Evolutionary conservation across 2,329 filamentous ascomycete genomes (phyloP).

Genomic region (Epichloe scottii): DNA sequence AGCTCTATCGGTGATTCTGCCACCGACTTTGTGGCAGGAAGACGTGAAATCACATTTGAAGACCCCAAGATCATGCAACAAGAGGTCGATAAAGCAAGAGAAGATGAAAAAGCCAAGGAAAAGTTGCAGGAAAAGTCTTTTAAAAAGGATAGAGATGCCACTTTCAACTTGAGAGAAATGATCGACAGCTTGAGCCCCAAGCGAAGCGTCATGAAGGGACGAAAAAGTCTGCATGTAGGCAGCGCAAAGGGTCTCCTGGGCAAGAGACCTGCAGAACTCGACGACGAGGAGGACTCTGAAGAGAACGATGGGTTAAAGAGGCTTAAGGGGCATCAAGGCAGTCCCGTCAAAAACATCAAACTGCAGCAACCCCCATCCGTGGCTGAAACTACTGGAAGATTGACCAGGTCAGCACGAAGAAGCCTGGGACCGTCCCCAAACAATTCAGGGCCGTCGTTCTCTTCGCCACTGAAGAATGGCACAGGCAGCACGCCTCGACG

Average conservation of each 20-base stretch:
- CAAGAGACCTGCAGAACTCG: conserved; percentile 61
- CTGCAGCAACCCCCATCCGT: conserved; percentile 58
- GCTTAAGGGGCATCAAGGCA: conserved; percentile 58
- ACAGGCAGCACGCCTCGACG: conserved; percentile 42
- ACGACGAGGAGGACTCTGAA: conserved; percentile 48
- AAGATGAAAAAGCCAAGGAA: conserved; percentile 49
- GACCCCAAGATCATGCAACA: conserved; percentile 50
- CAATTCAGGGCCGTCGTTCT: conserved; percentile 31
- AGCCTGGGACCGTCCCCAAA: conserved; percentile 30
- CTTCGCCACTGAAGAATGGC: conserved; percentile 33
- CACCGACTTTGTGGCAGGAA: conserved; percentile 47
- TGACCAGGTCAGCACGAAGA: conserved; percentile 36
- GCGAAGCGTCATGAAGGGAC: conserved; percentile 51
- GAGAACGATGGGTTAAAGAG: conserved; percentile 53
- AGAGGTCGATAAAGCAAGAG: conserved; percentile 48
- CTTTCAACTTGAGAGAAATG: conserved; percentile 60
- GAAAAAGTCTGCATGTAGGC: conserved; percentile 67
- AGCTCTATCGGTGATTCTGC: conserved; percentile 58
- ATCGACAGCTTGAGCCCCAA: conserved; percentile 68
- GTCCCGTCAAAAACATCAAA: conserved; percentile 63
- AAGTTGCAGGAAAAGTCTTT: conserved; percentile 33
- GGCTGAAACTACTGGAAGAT: conserved; percentile 51
- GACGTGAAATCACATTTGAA: conserved; percentile 44
- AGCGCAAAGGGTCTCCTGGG: conserved; percentile 62
- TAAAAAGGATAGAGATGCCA: conserved; percentile 46